A percentile compares a stretch with the other conserved stretches of the same genome.
Evolutionary conservation across 1,139 yeast species (phyloP).

Genomic region (Saccharomyces pastorianus): DNA sequence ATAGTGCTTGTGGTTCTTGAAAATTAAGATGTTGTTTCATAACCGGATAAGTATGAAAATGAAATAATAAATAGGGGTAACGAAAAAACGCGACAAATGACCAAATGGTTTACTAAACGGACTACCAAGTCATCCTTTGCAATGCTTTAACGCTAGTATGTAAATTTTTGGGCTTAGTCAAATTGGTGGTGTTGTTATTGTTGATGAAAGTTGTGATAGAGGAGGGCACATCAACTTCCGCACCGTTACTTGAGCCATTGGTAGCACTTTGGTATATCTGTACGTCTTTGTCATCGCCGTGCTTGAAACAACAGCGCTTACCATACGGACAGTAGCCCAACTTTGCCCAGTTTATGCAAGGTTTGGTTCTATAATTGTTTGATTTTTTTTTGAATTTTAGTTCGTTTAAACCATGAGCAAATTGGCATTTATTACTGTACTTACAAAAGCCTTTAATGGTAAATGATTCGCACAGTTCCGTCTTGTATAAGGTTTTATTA

Average conservation of each 20-base stretch:
- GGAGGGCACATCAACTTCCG: not conserved
- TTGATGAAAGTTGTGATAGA: too few relatives aligned
- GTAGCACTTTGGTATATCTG: constrained; percentile 24
- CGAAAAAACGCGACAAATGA: not conserved
- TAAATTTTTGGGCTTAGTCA: constrained; percentile 15
- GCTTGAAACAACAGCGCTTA: constrained; percentile 85
- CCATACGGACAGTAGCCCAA: constrained; percentile 83
- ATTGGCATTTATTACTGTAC: constrained; percentile 85
- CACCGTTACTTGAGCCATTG: not conserved
- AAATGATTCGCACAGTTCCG: constrained; percentile 80
- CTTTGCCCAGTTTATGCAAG: constrained; percentile 83
- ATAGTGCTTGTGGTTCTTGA: not conserved
- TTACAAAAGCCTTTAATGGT: constrained; percentile 72
- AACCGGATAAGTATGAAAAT: constrained; percentile 1
- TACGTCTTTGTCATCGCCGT: constrained; percentile 40
- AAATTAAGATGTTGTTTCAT: not conserved
- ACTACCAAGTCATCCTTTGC: constrained; percentile 33
- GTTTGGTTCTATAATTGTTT: constrained; percentile 84
- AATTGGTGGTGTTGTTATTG: not conserved
- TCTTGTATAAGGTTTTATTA: constrained; percentile 74
- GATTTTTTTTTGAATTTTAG: constrained; percentile 67
- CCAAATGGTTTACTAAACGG: constrained; percentile 21
- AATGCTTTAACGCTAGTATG: constrained; percentile 27
- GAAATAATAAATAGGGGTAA: constrained; percentile 3
- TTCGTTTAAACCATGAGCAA: constrained; percentile 84